phyloP scores from a whole-genome alignment of 2,329 filamentous ascomycete genomes.

The Cytospora chrysosperma region DNA sequence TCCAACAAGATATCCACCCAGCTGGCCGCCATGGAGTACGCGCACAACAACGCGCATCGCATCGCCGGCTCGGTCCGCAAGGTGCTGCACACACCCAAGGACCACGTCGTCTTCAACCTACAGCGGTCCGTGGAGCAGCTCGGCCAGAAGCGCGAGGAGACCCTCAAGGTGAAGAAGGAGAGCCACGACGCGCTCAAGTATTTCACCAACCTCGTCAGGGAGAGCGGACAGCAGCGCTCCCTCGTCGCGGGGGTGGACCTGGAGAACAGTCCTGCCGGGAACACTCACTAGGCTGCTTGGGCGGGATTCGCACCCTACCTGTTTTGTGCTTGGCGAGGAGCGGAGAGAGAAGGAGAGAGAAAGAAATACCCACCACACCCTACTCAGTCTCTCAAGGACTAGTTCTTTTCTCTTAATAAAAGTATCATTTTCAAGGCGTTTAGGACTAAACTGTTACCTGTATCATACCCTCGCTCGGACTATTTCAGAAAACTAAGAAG shows the following conservation, averaged over 20 bases:
- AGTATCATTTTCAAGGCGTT: neutral
- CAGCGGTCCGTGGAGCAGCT: conserved; percentile 85
- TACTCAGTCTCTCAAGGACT: conserved; percentile 23
- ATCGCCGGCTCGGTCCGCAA: conserved; percentile 85
- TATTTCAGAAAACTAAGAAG: neutral
- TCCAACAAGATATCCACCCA: conserved; percentile 80
- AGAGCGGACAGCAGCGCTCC: conserved; percentile 53
- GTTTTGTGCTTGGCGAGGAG: neutral
- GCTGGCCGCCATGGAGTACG: conserved; percentile 83
- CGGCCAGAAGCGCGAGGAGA: conserved; percentile 74
- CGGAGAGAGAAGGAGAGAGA: neutral
- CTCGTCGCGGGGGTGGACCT: conserved; percentile 54
- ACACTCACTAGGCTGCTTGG: neutral
- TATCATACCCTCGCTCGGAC: neutral
- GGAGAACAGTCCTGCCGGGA: conserved; percentile 45
- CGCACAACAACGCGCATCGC: conserved; percentile 81
- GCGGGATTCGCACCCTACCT: neutral
- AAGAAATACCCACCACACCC: conserved; percentile 22
- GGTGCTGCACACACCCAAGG: conserved; percentile 82
- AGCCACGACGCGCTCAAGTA: conserved; percentile 87
- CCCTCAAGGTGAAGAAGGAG: conserved; percentile 75
- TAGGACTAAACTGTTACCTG: neutral
- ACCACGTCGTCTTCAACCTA: conserved; percentile 79
- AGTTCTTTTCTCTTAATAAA: conserved; percentile 1
- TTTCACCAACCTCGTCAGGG: conserved; percentile 79